A percentile compares a stretch with the other conserved stretches of the same genome.
phyloP scores from a whole-genome alignment of 2,329 filamentous ascomycete genomes.

The Scedosporium boydii region DNA sequence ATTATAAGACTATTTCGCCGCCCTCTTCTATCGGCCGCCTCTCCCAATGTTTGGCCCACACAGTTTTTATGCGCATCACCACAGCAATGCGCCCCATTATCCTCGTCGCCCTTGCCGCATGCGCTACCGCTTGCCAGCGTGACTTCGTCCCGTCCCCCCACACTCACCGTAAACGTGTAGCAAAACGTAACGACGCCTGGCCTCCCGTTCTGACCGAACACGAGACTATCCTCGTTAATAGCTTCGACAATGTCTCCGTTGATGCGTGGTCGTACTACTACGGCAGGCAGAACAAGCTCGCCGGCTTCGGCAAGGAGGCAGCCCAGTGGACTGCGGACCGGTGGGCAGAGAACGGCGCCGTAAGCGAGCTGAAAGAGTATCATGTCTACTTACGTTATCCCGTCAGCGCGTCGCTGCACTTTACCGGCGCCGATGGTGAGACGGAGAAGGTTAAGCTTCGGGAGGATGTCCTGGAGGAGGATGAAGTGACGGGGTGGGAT shows the following conservation, averaged over 20 bases:
- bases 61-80: no score
- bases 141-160: constrained; percentile 19
- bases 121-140: constrained; percentile 19
- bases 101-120: constrained; percentile 13
- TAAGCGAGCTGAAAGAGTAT: constrained; percentile 32
- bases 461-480: constrained; percentile 64
- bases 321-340: constrained; percentile 28
- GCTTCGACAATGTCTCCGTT: constrained; percentile 27
- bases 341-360: constrained; percentile 26
- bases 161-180: constrained; percentile 21
- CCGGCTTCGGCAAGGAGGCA: constrained; percentile 24
- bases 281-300: constrained; percentile 27
- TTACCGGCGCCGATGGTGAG: constrained; percentile 29
- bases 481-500: constrained; percentile 57
- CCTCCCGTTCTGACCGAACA: constrained; percentile 23
- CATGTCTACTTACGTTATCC: constrained; percentile 55
- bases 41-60: no score
- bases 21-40: no score
- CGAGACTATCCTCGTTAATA: constrained; percentile 24
- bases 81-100: background rate
- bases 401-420: constrained; percentile 39
- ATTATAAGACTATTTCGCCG: no score
- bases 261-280: constrained; percentile 30
- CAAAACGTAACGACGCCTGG: constrained; percentile 23
- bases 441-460: constrained; percentile 57